Base-by-base conservation (phyloP, 306 rosid species). In the Vigna nakashimae region DNA sequence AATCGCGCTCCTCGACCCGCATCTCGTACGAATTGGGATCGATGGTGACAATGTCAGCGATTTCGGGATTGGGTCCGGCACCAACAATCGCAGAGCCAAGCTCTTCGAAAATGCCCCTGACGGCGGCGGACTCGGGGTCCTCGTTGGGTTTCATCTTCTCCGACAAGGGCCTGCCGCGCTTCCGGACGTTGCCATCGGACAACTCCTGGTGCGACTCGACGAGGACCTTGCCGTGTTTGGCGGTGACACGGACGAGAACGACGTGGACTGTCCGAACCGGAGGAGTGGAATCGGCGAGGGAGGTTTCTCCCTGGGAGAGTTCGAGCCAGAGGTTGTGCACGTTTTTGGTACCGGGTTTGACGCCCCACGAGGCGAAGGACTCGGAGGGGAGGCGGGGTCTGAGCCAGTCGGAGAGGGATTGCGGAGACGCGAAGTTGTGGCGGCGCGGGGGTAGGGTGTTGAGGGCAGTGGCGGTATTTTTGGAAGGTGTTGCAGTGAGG, bases 291-390 rank as follows among this genome's bases (percentile, higher is more conserved):
- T 95, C 97, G 24, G 82, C 89, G 16, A 95, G 85, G 26, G 91
- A 88, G 79, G 94, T 92, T 70, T 95, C 99, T 1, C 99, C 98
- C 30, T 92, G 88, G 0, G 97, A 50, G 63, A 95, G 84, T 74
- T 95, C 99, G 75, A 95, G 91, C 98, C 99, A 95, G 82, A 95
- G 99, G 69, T 95, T 95, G 82, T 95, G 97, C 28, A 92, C 88
- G 90, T 95, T 95, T 48, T 95, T 95, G 55, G 99, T 92, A 12
- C 97, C 99, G 5, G 98, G 94, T 9, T 86, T 89, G 9, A 92
- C 89, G 4, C 99, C 99, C 98, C 99, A 95, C 0, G 99, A 83
- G 52, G 99, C 98, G 26, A 95, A 89, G 0, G 90, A 91, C 5
- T 95, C 97, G 50, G 97, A 86, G 38, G 92, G 91, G 16, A 95